A percentile compares a stretch with the other conserved stretches of the same genome.
These are phyloP conservation scores for Lasiosphaeriaceae sp. DNA, from an alignment of 495 filamentous ascomycete species.

Conservation along the genomic window DNA sequence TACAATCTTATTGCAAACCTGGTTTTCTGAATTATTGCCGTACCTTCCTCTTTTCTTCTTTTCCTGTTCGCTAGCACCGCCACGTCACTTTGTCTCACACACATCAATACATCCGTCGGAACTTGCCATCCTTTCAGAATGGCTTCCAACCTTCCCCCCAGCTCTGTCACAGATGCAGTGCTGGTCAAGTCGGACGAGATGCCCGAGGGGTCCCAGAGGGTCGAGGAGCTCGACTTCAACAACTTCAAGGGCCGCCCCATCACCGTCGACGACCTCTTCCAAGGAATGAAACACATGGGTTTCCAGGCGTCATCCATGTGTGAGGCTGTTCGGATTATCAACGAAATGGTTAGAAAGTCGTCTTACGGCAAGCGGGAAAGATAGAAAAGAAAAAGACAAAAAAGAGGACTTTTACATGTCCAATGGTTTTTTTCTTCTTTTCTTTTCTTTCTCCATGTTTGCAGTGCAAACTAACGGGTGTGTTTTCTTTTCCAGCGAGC, in stretches of 20 bases:
- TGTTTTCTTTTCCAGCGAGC: conserved; percentile 49
- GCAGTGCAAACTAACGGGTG: conserved; percentile 9
- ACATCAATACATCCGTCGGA: background rate
- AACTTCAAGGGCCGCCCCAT: conserved; percentile 66
- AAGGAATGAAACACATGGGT: conserved; percentile 80
- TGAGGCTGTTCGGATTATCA: conserved; percentile 81
- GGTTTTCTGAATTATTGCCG: no score
- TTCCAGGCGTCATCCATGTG: conserved; percentile 87
- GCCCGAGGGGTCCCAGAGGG: conserved; percentile 65
- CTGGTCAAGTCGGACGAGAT: conserved; percentile 83
- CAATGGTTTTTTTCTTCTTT: no score
- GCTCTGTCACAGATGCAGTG: conserved; percentile 74
- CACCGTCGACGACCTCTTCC: conserved; percentile 77
- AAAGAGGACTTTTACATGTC: no score
- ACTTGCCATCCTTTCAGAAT: background rate
- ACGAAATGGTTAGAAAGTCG: conserved; percentile 73
- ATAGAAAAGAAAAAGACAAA: background rate
- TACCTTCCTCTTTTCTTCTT: no score
- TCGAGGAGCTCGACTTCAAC: conserved; percentile 89
- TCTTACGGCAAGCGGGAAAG: background rate
- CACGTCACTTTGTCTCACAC: no score
- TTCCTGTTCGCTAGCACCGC: no score
- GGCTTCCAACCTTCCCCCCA: conserved; percentile 47
- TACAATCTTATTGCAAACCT: no score
- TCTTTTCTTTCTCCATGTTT: no score